A percentile compares a stretch with the other conserved stretches of the same genome.
These are phyloP conservation scores for Xylaria sp. DNA, from an alignment of 2,329 filamentous ascomycete species.

Conservation along the genomic window DNA sequence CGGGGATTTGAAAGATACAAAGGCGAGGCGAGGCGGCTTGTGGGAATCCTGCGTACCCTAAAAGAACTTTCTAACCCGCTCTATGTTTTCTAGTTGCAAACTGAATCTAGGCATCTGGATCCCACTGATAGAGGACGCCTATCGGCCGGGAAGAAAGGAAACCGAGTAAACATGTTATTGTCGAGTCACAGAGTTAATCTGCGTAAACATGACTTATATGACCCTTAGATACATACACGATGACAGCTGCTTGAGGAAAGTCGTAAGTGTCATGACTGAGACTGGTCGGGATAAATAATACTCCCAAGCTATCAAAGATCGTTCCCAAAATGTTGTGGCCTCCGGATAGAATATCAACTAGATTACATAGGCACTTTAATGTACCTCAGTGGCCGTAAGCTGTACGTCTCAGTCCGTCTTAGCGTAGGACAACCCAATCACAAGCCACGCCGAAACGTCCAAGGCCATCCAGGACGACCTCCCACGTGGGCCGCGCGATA, in stretches of 20 bases:
- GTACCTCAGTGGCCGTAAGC: neutral
- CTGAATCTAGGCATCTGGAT: neutral
- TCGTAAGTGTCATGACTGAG: neutral
- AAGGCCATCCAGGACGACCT: constrained; percentile 46
- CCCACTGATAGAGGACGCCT: neutral
- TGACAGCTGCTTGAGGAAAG: neutral
- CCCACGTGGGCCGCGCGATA: constrained; percentile 52
- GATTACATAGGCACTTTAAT: neutral
- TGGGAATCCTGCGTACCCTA: neutral
- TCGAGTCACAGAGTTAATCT: neutral
- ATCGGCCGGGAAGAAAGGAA: no score
- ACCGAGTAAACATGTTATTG: neutral
- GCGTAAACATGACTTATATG: neutral
- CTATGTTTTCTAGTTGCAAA: neutral
- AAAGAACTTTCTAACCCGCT: neutral
- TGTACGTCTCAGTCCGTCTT: constrained; percentile 41
- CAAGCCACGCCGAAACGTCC: constrained; percentile 52
- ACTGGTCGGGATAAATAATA: neutral
- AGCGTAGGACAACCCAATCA: constrained; percentile 49
- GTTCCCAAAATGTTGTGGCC: neutral
- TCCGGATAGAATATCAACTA: neutral
- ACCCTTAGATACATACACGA: neutral
- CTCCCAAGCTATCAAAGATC: neutral
- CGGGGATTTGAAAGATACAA: neutral
- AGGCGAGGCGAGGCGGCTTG: neutral